phyloP scores from a whole-genome alignment of 345 rosid species.

The Capsella bursapastoris region DNA sequence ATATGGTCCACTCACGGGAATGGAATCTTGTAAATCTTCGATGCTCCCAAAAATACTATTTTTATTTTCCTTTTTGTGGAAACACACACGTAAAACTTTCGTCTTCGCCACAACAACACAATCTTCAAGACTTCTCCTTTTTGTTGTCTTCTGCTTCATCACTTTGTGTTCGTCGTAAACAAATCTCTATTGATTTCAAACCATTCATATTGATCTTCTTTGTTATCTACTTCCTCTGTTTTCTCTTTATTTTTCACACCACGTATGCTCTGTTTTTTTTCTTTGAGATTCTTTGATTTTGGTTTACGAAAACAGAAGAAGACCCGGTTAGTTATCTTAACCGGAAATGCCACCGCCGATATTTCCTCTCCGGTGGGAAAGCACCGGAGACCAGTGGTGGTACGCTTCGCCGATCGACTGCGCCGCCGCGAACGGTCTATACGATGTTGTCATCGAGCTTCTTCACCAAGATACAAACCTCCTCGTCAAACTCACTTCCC shows the following conservation, averaged over 20 bases:
- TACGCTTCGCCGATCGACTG: conserved; percentile 94
- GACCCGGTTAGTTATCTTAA: neutral
- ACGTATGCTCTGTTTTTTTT: conserved; percentile 27
- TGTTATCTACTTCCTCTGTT: conserved; percentile 24
- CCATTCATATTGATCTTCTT: conserved; percentile 21
- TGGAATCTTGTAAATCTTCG: conserved; percentile 33
- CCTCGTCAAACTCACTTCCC: conserved; percentile 95
- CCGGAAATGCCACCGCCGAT: conserved; percentile 69
- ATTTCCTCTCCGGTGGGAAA: conserved; percentile 98
- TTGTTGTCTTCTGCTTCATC: conserved; percentile 38
- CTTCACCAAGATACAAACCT: conserved; percentile 90
- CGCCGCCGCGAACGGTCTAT: conserved; percentile 95
- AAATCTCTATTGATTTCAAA: conserved; percentile 10
- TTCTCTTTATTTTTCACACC: neutral
- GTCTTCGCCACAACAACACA: conserved; percentile 37
- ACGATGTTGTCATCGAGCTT: conserved; percentile 82
- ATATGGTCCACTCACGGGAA: conserved; percentile 44
- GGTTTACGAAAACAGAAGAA: conserved; percentile 11
- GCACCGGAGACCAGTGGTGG: conserved; percentile 99
- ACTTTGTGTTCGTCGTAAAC: conserved; percentile 24
- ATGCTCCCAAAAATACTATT: conserved; percentile 15
- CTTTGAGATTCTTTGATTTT: neutral
- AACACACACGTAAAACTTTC: conserved; percentile 22
- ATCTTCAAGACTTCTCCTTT: conserved; percentile 37
- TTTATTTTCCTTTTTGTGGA: conserved; percentile 12